Percentiles rank a stretch among this genome's conserved stretches.
Conservation (phyloP, 2,329 filamentous ascomycete genomes). For the Penicillium sp. region DNA sequence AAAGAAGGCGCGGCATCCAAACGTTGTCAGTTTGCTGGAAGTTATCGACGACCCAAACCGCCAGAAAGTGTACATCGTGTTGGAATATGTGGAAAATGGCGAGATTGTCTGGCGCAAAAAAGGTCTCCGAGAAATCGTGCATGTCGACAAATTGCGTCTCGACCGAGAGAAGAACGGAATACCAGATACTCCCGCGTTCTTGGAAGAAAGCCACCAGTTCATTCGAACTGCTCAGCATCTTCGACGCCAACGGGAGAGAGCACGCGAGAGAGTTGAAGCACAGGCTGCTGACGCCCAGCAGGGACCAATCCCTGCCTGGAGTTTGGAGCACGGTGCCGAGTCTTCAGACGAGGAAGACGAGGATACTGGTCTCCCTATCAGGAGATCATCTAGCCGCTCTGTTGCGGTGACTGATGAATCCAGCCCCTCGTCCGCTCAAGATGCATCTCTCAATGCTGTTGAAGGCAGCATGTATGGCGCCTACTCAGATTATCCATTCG, state of each 20-base stretch:
- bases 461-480: conserved; percentile 78
- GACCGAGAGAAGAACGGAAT: conserved; percentile 74
- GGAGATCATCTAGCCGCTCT: conserved; percentile 37
- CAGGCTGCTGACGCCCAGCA: conserved; percentile 56
- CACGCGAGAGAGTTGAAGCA: conserved; percentile 62
- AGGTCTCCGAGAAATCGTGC: conserved; percentile 78
- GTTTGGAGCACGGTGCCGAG: conserved; percentile 74
- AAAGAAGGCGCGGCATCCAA: conserved; percentile 97
- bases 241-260: conserved; percentile 52
- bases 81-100: conserved; percentile 91
- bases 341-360: conserved; percentile 54
- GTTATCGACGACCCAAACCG: conserved; percentile 96
- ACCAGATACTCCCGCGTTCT: conserved; percentile 62
- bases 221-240: conserved; percentile 40
- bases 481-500: conserved; percentile 63
- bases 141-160: conserved; percentile 77
- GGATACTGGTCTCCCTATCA: conserved; percentile 25
- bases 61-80: conserved; percentile 97
- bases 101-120: conserved; percentile 94
- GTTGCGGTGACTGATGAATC: conserved; percentile 50
- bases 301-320: conserved; percentile 70
- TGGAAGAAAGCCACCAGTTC: conserved; percentile 47
- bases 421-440: conserved; percentile 50
- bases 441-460: conserved; percentile 54
- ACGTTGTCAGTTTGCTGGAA: conserved; percentile 91